Conservation (phyloP, 768 basidiomycete species). For the Leccinum fibrillosum region DNA sequence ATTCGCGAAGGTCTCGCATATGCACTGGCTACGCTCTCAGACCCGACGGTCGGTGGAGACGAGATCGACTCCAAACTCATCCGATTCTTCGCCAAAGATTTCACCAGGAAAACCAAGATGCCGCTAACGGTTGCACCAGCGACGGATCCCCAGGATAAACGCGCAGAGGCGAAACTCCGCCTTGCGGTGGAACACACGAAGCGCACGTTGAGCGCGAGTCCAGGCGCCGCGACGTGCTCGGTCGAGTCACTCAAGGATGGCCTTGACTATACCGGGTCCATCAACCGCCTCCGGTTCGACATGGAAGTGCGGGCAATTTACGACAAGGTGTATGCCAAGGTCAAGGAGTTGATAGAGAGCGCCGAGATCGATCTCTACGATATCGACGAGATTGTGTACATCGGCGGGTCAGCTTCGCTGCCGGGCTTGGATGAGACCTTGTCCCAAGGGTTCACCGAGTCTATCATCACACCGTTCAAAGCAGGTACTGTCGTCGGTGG, state of each 20-base stretch:
- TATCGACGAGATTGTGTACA: conserved; percentile 77
- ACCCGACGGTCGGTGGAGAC: conserved; percentile 54
- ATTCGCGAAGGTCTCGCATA: conserved; percentile 73
- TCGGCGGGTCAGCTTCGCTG: conserved; percentile 71
- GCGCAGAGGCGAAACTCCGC: conserved; percentile 90
- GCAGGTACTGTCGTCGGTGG: conserved; percentile 68
- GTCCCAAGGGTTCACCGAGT: conserved; percentile 53
- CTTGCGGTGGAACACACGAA: conserved; percentile 95
- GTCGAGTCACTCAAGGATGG: conserved; percentile 96
- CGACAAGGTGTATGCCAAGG: conserved; percentile 47
- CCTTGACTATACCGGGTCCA: conserved; percentile 77
- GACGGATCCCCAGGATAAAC: conserved; percentile 57
- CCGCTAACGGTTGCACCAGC: conserved; percentile 63
- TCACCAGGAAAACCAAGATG: conserved; percentile 92
- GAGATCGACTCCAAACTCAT: conserved; percentile 80
- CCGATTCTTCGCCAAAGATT: conserved; percentile 92
- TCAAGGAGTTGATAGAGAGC: conserved; percentile 48
- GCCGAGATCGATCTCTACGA: conserved; percentile 60
- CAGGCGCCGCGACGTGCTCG: conserved; percentile 85
- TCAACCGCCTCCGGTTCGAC: conserved; percentile 56
- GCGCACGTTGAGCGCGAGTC: conserved; percentile 82
- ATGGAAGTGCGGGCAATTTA: conserved; percentile 63
- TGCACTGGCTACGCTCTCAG: conserved; percentile 52
- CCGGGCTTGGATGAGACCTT: conserved; percentile 70
- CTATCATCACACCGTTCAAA: conserved; percentile 62